Base-by-base conservation (phyloP, 202 grass and related monocot genomes). In the Saccharum hybrid region DNA sequence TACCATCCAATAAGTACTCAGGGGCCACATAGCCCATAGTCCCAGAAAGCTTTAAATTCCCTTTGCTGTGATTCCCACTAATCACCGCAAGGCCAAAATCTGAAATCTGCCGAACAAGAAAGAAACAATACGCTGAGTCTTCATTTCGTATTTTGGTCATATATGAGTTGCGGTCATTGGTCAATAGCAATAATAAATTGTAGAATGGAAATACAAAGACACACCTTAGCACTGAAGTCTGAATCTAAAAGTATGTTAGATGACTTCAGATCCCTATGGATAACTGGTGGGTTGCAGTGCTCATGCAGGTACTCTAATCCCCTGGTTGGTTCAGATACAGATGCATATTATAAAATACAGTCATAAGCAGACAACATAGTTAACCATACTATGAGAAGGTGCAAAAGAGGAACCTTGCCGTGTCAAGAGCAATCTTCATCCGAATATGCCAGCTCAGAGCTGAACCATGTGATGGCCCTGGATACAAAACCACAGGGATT, bases 371-470 rank as follows among this genome's bases (percentile, higher is more conserved):
- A 54, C 74, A 65, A 69, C 19, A 37, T 63, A 66, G 22, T 28
- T 66, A 66, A 76, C 37, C 80, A 82, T 76, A 66, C 33, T 57
- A 81, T 38, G 57, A 11, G 38, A 83, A 88, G 33, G 23, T 40
- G 68, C 51, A 64, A 78, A 81, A 89, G 68, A 31, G 8, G 42
- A 81, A 99, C 96, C 96, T 94, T 81, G 96, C 96, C 26, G 86
- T 99, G 86, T 95, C 96, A 57, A 98, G 89, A 22, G 96, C 96
- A 57, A 99, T 96, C 91, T 99, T 96, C 91, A 99, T 96, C 54
- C 96, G 88, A 69, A 96, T 84, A 62, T 96, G 79, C 96, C 96
- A 99, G 28, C 78, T 90, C 68, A 99, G 86, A 76, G 91, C 86
- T 74, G 96, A 94, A 38, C 93, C 96, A 89, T 90, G 91, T 81